Percentiles rank a stretch among this genome's conserved stretches.
These are phyloP conservation scores for Arxiozyma slooffiae DNA, from an alignment of 1,139 yeast genomes.

Conservation along the genomic window DNA sequence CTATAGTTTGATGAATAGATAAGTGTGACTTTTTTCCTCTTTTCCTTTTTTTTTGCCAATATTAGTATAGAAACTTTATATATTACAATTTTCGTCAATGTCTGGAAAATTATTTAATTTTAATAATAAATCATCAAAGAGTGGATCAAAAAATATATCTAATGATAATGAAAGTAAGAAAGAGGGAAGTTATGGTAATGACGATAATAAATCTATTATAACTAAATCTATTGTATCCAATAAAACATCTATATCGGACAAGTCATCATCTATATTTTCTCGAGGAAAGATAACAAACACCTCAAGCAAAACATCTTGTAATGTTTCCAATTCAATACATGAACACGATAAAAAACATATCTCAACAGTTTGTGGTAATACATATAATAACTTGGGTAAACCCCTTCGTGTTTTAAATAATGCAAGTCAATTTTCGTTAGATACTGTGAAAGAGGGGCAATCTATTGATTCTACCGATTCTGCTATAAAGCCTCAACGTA, in stretches of 20 bases:
- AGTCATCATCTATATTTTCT: conserved; percentile 24
- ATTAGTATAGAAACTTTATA: neutral
- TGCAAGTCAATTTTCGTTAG: conserved; percentile 22
- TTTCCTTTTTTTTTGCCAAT: too few species aligned
- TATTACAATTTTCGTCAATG: neutral
- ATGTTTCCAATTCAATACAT: conserved; percentile 2
- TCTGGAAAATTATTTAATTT: conserved; percentile 1
- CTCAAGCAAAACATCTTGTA: conserved; percentile 20
- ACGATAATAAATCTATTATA: neutral
- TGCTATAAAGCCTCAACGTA: too few species aligned
- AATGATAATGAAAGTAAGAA: neutral
- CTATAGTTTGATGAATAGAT: too few species aligned
- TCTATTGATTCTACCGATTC: conserved; percentile 15
- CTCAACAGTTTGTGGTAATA: neutral
- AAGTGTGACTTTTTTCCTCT: too few species aligned
- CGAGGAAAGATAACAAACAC: conserved; percentile 20
- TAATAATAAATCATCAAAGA: conserved; percentile 1
- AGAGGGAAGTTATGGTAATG: neutral
- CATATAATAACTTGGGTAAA: conserved; percentile 6
- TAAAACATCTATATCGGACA: conserved; percentile 12
- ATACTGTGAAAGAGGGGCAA: conserved; percentile 29
- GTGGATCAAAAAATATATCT: neutral
- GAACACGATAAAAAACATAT: neutral
- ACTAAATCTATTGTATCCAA: neutral
- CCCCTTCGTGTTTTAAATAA: conserved; percentile 19